phyloP scores from a whole-genome alignment of 352 stramenopile genomes.

The Pythium phragmiticola region DNA sequence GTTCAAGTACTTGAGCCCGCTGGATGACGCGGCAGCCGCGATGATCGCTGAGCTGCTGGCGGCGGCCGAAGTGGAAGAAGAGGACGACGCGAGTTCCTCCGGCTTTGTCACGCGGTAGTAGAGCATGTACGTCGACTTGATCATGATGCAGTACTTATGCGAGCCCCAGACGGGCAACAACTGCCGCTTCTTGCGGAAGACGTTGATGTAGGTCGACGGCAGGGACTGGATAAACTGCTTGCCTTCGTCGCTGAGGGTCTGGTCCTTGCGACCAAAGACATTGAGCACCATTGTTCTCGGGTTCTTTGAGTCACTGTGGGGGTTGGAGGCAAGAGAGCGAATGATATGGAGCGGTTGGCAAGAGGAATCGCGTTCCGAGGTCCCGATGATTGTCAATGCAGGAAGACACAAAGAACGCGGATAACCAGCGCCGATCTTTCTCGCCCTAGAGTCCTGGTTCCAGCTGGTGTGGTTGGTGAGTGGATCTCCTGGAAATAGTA shows the following conservation, averaged over 20 bases:
- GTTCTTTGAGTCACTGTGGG: neutral
- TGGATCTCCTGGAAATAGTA: constrained; percentile 26
- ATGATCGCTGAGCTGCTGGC: neutral
- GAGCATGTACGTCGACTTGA: constrained; percentile 85
- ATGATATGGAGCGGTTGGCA: constrained; percentile 9
- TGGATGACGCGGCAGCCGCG: neutral
- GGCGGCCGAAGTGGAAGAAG: constrained; percentile 5
- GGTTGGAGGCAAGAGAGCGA: constrained; percentile 22
- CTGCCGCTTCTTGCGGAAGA: constrained; percentile 84
- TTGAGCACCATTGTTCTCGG: constrained; percentile 64
- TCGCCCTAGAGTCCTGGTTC: constrained; percentile 31
- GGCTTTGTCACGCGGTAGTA: constrained; percentile 76
- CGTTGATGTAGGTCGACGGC: constrained; percentile 75
- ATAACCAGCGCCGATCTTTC: constrained; percentile 5
- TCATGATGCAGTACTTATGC: constrained; percentile 85
- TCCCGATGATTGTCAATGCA: neutral
- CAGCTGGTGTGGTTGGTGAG: neutral
- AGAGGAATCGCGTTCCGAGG: neutral
- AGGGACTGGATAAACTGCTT: constrained; percentile 86
- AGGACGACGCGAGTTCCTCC: constrained; percentile 33
- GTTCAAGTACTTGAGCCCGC: constrained; percentile 73
- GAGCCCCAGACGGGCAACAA: constrained; percentile 81
- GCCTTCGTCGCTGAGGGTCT: constrained; percentile 68
- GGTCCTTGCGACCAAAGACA: constrained; percentile 74
- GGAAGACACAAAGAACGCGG: neutral